Evolutionary conservation across 169 alveolate species (phyloP).

Genomic region (Cryptosporidium baileyi): DNA sequence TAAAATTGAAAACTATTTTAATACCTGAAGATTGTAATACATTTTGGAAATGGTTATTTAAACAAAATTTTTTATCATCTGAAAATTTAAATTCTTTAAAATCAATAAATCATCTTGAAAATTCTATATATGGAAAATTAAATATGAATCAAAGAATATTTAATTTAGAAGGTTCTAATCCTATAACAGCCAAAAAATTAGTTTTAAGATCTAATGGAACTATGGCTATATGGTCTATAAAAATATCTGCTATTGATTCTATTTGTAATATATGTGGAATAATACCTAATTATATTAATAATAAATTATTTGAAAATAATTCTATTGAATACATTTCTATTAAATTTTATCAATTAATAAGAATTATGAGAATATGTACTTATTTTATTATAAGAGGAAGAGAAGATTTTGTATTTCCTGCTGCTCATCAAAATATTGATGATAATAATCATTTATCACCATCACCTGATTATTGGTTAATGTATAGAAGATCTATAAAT

Average conservation of each 20-base stretch:
- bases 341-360: slow-evolving; percentile 74
- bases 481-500: slow-evolving; percentile 25
- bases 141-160: slow-evolving; percentile 72
- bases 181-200: slow-evolving; percentile 71
- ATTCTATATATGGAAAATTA: slow-evolving; percentile 48
- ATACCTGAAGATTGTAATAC: slow-evolving; percentile 2
- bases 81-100: background rate
- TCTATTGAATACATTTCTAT: slow-evolving; percentile 50
- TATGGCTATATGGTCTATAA: slow-evolving; percentile 75
- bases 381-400: slow-evolving; percentile 80
- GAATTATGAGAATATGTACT: slow-evolving; percentile 81
- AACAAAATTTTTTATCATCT: slow-evolving; percentile 8
- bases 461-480: slow-evolving; percentile 77
- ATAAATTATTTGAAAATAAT: background rate
- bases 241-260: slow-evolving; percentile 76
- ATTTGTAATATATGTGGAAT: slow-evolving; percentile 77
- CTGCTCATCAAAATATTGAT: slow-evolving; percentile 62
- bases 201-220: slow-evolving; percentile 70
- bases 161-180: slow-evolving; percentile 75
- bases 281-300: slow-evolving; percentile 73
- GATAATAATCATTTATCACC: slow-evolving; percentile 67
- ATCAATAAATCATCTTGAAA: slow-evolving; percentile 33
- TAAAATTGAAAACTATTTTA: slow-evolving; percentile 25
- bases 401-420: slow-evolving; percentile 74
- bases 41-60: slow-evolving; percentile 51